Base-by-base conservation (phyloP, 352 stramenopile species). In the Bremia lactucae region DNA sequence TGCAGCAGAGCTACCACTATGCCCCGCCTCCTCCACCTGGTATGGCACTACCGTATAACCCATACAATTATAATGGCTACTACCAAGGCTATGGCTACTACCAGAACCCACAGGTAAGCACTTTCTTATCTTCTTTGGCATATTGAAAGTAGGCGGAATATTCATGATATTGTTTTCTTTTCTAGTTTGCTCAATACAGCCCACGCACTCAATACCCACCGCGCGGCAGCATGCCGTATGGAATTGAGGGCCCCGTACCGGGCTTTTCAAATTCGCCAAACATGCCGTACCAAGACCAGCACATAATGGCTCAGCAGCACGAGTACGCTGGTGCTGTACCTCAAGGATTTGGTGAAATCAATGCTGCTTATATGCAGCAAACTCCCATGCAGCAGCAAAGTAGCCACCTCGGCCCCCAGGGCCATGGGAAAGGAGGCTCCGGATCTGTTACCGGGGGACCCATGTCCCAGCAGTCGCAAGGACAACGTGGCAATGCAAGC, bases 1-100 rank as follows among this genome's bases (percentile, higher is more conserved):
- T 62, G 31, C 78, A 80, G 31, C 77, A 84, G 25, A 70, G 77
- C 20, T 92, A 92, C 59, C 80, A 92, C 57, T 92, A 87, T 39
- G 72, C 75, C 13, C 80, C 80, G 18, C 80, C 76, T 23, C 80
- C 80, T n/a, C 80, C 80, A 20, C 80, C 80, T 18, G 80, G 80
- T 19, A 92, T 92, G 80, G 75, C 80, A 14, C 59, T 92, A 62
- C 72, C 72, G 6, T 92, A 89, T 73, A 89, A 92, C 60, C 80
- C 80, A 40, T 92, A 92, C 66, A 92, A 86, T 55, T 92, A 92
- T 52, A 65, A 58, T 24, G 73, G 58, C 26, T 87, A 90, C 61
- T 92, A 89, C 59, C 80, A 89, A 51, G 72, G 74, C 46, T 92
- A 90, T 51, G 72, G 74, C 22, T 92, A 92, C 59, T 92, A 90